Base-by-base conservation (phyloP, 768 basidiomycete genomes). In the Suillus subaureus region DNA sequence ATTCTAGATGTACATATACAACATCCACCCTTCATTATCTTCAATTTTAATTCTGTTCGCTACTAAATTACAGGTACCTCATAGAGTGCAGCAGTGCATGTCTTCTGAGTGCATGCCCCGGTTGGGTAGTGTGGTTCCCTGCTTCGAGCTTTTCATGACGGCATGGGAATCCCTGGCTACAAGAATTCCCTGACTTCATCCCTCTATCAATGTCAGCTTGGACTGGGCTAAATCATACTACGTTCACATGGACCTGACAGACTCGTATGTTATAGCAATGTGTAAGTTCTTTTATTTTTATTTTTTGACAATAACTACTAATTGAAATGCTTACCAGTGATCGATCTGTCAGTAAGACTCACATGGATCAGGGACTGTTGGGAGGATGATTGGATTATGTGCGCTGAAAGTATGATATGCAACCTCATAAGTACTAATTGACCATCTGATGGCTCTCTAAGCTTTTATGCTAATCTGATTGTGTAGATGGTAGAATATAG, bases 1-100 rank as follows among this genome's bases (percentile, higher is more conserved):
- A 64, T 64, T 43, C 63, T 64, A 26, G 37, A 57, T 18, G 63
- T 64, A 64, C 6, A 12, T 23, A 37, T 37, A 60, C 21, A 45
- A 45, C 13, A 0, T 45, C 45, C 45, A 5, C 45, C 43, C 43
- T 45, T 45, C 7, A 45, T n/a, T 45, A 45, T 45, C 45, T 45
- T 45, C 0, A 45, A 45, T 45, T 45, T 45, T n/a, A 45, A 45
- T 45, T 0, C 2, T 45, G 43, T 45, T 45, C 1, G 21, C 43
- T n/a, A 45, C 7, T 39, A 8, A 21, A 43, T 47, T 42, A n/a
- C 33, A 63, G 62, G 35, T 63, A n/a, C 45, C 62, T 54, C 51
- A 63, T 51, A n/a, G 28, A 16, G 49, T 54, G 8, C 62, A 63
- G 23, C 62, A 63, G 9, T 16, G 2, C 0, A 63, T 63, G 51